Percentiles rank a stretch among this genome's conserved stretches.
Conservation (phyloP, 2,329 filamentous ascomycete species). For the Cercospora sp. region DNA sequence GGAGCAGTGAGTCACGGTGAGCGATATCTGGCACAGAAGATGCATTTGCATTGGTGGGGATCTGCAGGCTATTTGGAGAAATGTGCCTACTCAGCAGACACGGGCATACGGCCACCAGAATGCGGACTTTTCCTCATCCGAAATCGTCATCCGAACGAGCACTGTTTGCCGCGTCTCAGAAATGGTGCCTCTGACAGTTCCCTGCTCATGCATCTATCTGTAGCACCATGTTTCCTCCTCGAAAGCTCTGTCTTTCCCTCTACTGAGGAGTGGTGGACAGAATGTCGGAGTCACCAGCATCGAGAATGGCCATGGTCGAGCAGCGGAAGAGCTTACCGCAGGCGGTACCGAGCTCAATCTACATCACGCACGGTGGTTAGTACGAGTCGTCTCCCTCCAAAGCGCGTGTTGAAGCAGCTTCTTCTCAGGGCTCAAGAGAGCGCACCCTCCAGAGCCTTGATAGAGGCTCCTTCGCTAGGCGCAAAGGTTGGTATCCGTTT, state of each 20-base stretch:
- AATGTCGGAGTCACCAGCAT: constrained; percentile 97
- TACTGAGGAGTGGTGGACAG: constrained; percentile 67
- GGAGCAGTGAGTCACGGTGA: neutral
- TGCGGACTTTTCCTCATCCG: neutral
- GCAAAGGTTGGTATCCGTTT: constrained; percentile 18
- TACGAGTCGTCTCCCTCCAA: constrained; percentile 72
- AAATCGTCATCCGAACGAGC: neutral
- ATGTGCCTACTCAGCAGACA: neutral
- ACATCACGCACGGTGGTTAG: constrained; percentile 48
- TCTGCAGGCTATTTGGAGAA: neutral
- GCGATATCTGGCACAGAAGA: neutral
- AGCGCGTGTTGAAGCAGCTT: constrained; percentile 64
- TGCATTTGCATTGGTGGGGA: neutral
- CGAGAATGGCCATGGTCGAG: constrained; percentile 94
- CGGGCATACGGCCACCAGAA: neutral
- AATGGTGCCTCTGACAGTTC: neutral
- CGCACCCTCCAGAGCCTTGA: constrained; percentile 39
- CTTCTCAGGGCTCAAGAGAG: constrained; percentile 75
- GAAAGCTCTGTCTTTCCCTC: neutral
- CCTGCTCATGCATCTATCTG: neutral
- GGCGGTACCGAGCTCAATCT: constrained; percentile 98
- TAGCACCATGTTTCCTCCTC: neutral
- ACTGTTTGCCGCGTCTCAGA: neutral
- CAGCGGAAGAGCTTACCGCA: constrained; percentile 99
- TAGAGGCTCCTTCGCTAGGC: constrained; percentile 41